These are phyloP conservation scores for Suillus plorans DNA, from an alignment of 768 basidiomycete species.

Conservation along the genomic window DNA sequence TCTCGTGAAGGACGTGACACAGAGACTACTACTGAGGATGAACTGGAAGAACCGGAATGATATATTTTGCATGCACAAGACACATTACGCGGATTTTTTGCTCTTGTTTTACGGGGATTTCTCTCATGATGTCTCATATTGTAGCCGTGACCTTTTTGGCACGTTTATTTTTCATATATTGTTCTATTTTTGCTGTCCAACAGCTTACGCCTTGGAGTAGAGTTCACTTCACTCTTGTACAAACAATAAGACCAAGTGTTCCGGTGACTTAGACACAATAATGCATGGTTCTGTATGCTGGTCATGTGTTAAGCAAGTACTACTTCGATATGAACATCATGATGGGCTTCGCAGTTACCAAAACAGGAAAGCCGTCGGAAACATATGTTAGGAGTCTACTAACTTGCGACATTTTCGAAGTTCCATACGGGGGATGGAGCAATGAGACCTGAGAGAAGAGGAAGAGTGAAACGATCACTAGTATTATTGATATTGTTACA, in stretches of 20 bases:
- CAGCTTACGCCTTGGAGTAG: neutral
- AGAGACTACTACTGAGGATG: constrained; percentile 8
- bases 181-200: neutral
- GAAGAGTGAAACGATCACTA: too few species aligned
- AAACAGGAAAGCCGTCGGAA: neutral
- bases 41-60: constrained; percentile 7
- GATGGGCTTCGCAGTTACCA: neutral
- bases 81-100: neutral
- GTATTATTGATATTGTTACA: neutral
- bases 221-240: neutral
- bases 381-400: neutral
- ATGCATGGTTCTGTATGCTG: neutral
- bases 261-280: neutral
- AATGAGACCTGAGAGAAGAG: too few species aligned
- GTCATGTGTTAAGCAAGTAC: neutral
- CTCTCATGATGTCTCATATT: neutral
- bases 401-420: neutral
- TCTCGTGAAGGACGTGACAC: constrained; percentile 5
- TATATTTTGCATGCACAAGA: neutral
- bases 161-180: constrained; percentile 1
- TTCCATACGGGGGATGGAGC: neutral
- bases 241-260: neutral
- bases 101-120: neutral
- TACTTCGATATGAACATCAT: too few species aligned
- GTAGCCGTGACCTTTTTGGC: neutral